Evolutionary conservation across 257 asterid species (phyloP).

Genomic region (Solanum peruvianum): DNA sequence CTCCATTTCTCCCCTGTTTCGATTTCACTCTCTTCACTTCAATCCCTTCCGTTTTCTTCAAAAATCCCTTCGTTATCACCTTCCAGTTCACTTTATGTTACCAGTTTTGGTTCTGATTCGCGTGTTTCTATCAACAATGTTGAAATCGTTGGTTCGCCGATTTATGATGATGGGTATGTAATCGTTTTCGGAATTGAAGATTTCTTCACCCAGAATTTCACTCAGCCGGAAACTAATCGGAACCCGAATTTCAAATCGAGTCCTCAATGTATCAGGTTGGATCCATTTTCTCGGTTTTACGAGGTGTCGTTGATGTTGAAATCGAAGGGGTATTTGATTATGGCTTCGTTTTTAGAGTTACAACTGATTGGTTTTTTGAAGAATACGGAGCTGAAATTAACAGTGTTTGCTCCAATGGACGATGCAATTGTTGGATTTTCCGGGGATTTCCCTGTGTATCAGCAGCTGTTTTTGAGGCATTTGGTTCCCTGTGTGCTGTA

Average conservation of each 20-base stretch:
- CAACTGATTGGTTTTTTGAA: constrained; percentile 46
- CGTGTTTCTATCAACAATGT: constrained; percentile 43
- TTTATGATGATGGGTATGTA: constrained; percentile 62
- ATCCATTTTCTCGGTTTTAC: constrained; percentile 17
- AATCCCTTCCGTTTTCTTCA: constrained; percentile 47
- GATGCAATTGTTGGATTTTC: constrained; percentile 30
- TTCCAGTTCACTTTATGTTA: constrained; percentile 30
- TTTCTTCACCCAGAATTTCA: constrained; percentile 39
- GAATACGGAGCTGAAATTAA: constrained; percentile 18
- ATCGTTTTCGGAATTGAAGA: constrained; percentile 39
- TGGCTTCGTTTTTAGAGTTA: constrained; percentile 63
- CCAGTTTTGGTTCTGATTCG: constrained; percentile 10
- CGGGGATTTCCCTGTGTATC: constrained; percentile 33
- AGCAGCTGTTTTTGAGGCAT: constrained; percentile 52
- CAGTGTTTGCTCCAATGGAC: constrained; percentile 65
- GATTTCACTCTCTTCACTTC: constrained; percentile 45
- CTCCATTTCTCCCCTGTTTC: constrained; percentile 69
- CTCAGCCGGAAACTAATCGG: background rate
- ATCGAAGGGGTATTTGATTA: constrained; percentile 53
- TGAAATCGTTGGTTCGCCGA: constrained; percentile 21
- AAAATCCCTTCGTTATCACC: constrained; percentile 52
- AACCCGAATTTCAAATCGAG: constrained; percentile 4
- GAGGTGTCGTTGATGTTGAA: constrained; percentile 43
- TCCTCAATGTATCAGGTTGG: constrained; percentile 14
- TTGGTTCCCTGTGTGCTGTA: constrained; percentile 44